Evolutionary conservation across 257 asterid species (phyloP).

Genomic region (Jaltomata sinuosa): DNA sequence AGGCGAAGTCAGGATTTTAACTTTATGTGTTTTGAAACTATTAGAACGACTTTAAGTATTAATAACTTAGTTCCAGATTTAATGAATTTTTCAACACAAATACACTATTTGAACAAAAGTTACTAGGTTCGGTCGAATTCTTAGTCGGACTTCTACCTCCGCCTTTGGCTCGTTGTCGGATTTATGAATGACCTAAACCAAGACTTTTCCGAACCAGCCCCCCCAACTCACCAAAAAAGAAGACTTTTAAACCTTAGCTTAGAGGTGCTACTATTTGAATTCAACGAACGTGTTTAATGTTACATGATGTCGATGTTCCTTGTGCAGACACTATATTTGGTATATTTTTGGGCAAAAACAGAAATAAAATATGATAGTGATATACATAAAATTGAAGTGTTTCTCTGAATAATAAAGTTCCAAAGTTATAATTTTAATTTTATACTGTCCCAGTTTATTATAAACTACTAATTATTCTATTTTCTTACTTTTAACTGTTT

Average conservation of each 20-base stretch:
- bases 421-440: not conserved
- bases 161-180: not conserved
- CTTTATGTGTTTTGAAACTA: too few species aligned
- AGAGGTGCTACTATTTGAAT: not conserved
- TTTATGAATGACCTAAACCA: not conserved
- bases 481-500: too few species aligned
- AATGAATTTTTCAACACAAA: too few species aligned
- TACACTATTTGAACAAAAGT: too few species aligned
- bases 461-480: too few species aligned
- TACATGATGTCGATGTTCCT: not conserved
- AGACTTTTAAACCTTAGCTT: not conserved
- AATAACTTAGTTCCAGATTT: too few species aligned
- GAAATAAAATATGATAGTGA: not conserved
- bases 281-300: not conserved
- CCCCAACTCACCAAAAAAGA: not conserved
- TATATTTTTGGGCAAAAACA: not conserved
- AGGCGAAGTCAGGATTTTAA: too few species aligned
- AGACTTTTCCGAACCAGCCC: not conserved
- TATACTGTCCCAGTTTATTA: not conserved
- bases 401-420: not conserved
- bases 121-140: too few species aligned
- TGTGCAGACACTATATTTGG: not conserved
- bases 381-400: not conserved
- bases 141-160: too few species aligned
- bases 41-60: too few species aligned